A percentile compares a stretch with the other conserved stretches of the same genome.
Conservation (phyloP, 257 asterid genomes). For the Galeopsis tetrahit region DNA sequence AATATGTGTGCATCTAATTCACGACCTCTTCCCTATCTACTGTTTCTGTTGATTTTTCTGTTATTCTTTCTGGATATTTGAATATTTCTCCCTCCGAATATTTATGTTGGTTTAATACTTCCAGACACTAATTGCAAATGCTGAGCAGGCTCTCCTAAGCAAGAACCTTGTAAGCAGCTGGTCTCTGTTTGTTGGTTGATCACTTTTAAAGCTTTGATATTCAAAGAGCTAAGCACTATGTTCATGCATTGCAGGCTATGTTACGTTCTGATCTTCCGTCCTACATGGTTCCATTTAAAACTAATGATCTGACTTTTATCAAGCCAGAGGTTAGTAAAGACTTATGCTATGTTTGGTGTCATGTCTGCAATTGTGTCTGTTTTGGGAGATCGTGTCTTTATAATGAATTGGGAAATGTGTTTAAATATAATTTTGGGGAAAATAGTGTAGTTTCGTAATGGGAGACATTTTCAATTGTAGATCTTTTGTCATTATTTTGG, state of each 20-base stretch:
- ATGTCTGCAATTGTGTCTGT: constrained; percentile 1
- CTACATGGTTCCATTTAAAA: constrained; percentile 90
- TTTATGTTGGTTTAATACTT: constrained; percentile 34
- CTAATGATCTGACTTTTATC: constrained; percentile 65
- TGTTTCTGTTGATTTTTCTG: constrained; percentile 20
- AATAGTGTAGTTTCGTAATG: background rate
- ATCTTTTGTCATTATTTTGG: background rate
- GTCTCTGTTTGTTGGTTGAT: constrained; percentile 16
- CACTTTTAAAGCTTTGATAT: constrained; percentile 27
- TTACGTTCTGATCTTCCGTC: constrained; percentile 91
- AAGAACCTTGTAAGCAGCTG: constrained; percentile 69
- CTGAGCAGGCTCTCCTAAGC: constrained; percentile 94
- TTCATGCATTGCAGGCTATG: constrained; percentile 64
- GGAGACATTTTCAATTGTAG: background rate
- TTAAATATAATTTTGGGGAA: background rate
- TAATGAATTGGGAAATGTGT: background rate
- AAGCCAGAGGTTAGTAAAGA: constrained; percentile 81
- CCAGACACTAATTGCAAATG: constrained; percentile 72
- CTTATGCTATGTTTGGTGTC: constrained; percentile 8
- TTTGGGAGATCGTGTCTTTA: background rate
- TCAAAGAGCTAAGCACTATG: constrained; percentile 35
- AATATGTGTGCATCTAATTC: background rate
- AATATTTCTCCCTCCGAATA: constrained; percentile 1
- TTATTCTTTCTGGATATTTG: background rate
- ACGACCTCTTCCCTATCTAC: constrained; percentile 13